Evolutionary conservation across 495 filamentous ascomycete genomes (phyloP).

Genomic region (Apodospora peruviana): DNA sequence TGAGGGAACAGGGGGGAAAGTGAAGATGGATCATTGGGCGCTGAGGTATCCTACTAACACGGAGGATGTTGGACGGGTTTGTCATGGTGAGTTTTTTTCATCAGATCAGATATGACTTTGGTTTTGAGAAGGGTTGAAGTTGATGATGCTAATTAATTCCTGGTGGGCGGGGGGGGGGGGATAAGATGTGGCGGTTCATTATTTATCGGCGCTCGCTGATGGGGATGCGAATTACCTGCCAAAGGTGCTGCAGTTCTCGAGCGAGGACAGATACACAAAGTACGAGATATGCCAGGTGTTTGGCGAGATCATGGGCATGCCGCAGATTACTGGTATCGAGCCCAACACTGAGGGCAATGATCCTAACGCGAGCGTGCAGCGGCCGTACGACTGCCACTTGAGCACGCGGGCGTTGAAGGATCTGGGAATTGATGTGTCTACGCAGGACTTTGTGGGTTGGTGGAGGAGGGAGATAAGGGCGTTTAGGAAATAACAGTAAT

Average conservation of each 20-base stretch:
- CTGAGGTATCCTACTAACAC: constrained; percentile 81
- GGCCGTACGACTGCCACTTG: constrained; percentile 87
- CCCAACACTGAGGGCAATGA: constrained; percentile 72
- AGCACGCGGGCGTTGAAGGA: constrained; percentile 71
- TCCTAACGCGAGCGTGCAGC: constrained; percentile 64
- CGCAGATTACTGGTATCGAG: constrained; percentile 64
- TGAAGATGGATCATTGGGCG: constrained; percentile 88
- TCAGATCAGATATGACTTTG: not conserved
- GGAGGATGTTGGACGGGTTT: constrained; percentile 81
- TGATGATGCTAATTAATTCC: not conserved
- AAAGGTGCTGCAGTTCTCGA: constrained; percentile 76
- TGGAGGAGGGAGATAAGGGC: constrained; percentile 57
- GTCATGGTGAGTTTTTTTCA: constrained; percentile 35
- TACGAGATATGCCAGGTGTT: constrained; percentile 83
- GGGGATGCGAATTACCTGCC: constrained; percentile 49
- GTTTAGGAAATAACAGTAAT: constrained; percentile 35
- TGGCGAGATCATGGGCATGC: constrained; percentile 72
- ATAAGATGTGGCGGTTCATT: constrained; percentile 59
- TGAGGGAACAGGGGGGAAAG: constrained; percentile 43
- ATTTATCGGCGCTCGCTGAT: constrained; percentile 35
- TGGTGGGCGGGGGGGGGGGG: not conserved
- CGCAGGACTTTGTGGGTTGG: constrained; percentile 75
- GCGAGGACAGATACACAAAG: constrained; percentile 84
- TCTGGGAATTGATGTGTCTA: constrained; percentile 69
- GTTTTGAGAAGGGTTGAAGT: not conserved